phyloP scores from a whole-genome alignment of 331 rosid genomes.

The Pyracantha coccinea region DNA sequence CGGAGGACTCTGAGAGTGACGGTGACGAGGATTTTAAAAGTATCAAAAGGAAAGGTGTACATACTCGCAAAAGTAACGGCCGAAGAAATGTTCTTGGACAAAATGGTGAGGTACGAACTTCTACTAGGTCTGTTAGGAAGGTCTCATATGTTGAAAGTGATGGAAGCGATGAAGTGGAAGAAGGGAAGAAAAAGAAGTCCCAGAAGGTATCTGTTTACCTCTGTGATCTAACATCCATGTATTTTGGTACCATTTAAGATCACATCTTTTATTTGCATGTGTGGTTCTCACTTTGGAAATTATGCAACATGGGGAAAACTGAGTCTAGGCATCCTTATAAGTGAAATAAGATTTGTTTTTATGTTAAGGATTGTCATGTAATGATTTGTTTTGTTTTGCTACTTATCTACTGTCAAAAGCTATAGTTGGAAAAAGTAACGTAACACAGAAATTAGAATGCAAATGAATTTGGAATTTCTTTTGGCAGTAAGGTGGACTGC shows the following conservation, averaged over 20 bases:
- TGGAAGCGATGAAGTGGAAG: conserved; percentile 89
- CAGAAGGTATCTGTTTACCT: conserved; percentile 55
- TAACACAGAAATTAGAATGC: neutral
- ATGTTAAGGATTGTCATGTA: neutral
- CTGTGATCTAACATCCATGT: conserved; percentile 6
- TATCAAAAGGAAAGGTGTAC: conserved; percentile 41
- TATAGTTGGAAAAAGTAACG: neutral
- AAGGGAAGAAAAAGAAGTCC: conserved; percentile 80
- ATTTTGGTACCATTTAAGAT: neutral
- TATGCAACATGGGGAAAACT: neutral
- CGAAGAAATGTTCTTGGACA: conserved; percentile 39
- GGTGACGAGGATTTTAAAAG: conserved; percentile 65
- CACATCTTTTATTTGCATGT: neutral
- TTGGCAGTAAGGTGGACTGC: neutral
- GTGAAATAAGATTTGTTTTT: neutral
- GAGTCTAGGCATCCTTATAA: neutral
- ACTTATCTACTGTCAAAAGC: neutral
- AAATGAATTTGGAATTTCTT: neutral
- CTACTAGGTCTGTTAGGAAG: conserved; percentile 80
- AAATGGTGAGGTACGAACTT: conserved; percentile 76
- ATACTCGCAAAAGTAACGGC: conserved; percentile 52
- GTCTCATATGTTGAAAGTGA: conserved; percentile 99
- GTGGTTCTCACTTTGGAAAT: neutral
- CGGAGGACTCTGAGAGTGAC: conserved; percentile 71
- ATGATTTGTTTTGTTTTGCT: neutral